Evolutionary conservation across 2,329 filamentous ascomycete genomes (phyloP), one percentile per base, ranked within the genome.

Genomic region (Cladophialophora immunda): DNA sequence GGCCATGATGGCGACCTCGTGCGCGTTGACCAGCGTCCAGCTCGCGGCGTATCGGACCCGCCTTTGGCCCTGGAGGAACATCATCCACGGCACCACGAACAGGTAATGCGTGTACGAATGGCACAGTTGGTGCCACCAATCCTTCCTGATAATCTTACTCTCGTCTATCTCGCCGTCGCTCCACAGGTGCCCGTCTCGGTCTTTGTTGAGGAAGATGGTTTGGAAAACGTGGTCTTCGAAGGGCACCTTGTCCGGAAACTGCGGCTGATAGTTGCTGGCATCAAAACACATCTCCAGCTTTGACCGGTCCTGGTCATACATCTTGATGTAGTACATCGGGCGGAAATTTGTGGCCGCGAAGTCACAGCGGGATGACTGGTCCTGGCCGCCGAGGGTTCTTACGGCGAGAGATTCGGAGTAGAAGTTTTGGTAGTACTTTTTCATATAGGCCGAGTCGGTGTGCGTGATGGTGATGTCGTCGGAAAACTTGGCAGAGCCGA

Each of bases 211-310:
- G 76, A 87, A 89, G 64, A 88, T 88, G 0, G 86, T 88, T 71
- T 93, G 90, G 75, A 91, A 92, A 17, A 92, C 85, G 72, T 91
- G 89, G 59, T 86, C 81, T 29, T 86, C 83, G 60, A 85, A 84
- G 0, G 83, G 81, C 0, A 85, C 80, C 1, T 81, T 76, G 3
- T 81, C 61, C 1, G 78, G 70, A 69, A 93, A 90, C 74, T 92
- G 90, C 53, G 88, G 84, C 75, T 93, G 90, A 77, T 92, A 92
- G 75, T 92, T 91, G 41, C 88, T 90, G 78, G 89, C 91, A 76
- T 93, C 89, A 77, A 92, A 93, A 64, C 86, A 89, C 83, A 81
- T 87, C 75, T 87, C 85, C 38, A 83, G 84, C 75, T 87, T 88
- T 3, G 81, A 82, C 7, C 79, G 79, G 68, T 86, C 84, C 22